These are phyloP conservation scores for Rhodotorula sp. DNA, from an alignment of 1,284 basidiomycete species.

Conservation along the genomic window DNA sequence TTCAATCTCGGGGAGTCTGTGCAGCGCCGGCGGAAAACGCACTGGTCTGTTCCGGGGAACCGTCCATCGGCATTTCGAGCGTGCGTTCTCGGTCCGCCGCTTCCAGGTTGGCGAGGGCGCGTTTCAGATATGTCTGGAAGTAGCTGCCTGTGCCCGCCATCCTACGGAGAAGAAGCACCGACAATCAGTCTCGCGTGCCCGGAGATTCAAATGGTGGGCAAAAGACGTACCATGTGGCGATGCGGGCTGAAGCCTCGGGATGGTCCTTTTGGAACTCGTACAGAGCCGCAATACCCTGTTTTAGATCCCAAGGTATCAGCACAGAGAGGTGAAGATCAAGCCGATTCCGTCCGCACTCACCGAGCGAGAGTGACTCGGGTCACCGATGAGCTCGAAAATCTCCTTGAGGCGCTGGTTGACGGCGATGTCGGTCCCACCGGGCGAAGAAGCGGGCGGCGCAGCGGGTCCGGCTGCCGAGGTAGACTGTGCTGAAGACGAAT, in stretches of 20 bases:
- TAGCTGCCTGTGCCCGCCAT: constrained; percentile 52
- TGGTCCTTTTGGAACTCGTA: constrained; percentile 91
- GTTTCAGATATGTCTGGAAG: constrained; percentile 52
- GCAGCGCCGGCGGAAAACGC: no score
- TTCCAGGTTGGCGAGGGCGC: constrained; percentile 49
- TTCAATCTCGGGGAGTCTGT: not conserved
- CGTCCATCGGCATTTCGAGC: constrained; percentile 6
- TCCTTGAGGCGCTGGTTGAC: constrained; percentile 60
- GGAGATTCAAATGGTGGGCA: not conserved
- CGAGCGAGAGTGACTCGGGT: constrained; percentile 74
- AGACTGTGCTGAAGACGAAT: not conserved
- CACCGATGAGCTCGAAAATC: constrained; percentile 80
- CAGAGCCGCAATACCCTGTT: constrained; percentile 79
- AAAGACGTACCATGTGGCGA: constrained; percentile 52
- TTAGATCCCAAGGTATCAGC: constrained; percentile 16
- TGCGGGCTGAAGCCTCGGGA: constrained; percentile 78
- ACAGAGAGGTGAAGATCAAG: constrained; percentile 52
- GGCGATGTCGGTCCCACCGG: constrained; percentile 37
- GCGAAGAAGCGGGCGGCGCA: constrained; percentile 9
- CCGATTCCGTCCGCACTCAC: not conserved
- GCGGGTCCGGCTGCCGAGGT: not conserved
- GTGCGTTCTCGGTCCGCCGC: constrained; percentile 34
- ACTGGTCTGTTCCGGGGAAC: not conserved
- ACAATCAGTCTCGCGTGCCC: not conserved
- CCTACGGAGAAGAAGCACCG: constrained; percentile 16